Percentiles rank a stretch among this genome's conserved stretches.
Evolutionary conservation across 73 alveolate species (phyloP).

Genomic region (Tetrahymena borealis): DNA sequence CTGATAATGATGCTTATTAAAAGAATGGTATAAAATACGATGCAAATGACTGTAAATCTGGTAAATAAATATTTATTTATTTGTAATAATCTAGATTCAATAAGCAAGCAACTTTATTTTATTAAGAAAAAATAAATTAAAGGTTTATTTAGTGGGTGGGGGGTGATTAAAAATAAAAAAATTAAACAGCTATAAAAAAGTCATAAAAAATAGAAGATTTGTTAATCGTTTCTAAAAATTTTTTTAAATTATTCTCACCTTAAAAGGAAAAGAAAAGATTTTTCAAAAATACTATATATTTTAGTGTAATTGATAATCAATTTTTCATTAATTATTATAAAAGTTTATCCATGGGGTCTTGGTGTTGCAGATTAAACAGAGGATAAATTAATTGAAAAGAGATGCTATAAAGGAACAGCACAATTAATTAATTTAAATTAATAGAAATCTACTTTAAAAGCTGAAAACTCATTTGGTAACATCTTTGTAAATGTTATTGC

Average conservation of each 20-base stretch:
- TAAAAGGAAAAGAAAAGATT: too few relatives aligned
- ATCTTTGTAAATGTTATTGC: conserved; percentile 17
- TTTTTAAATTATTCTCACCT: too few relatives aligned
- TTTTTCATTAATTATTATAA: neutral
- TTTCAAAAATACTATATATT: too few relatives aligned
- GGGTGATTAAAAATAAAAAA: too few relatives aligned
- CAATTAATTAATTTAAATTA: neutral
- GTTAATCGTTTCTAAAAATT: too few relatives aligned
- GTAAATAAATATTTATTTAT: neutral
- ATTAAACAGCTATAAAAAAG: too few relatives aligned
- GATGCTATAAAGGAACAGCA: neutral
- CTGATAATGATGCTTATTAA: neutral
- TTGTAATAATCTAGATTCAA: too few relatives aligned
- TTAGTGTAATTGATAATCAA: neutral
- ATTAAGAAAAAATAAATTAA: too few relatives aligned
- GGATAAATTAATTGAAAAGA: neutral
- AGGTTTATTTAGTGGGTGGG: too few relatives aligned
- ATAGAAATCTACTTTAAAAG: neutral
- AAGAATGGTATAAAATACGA: neutral
- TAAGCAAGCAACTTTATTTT: too few relatives aligned
- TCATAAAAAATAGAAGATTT: too few relatives aligned
- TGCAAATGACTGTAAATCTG: neutral
- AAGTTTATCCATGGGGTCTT: neutral
- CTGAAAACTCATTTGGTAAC: conserved; percentile 16
- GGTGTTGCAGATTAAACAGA: neutral